Conservation (phyloP, 2,329 filamentous ascomycete species). For the Plenodomus biglobosus region DNA sequence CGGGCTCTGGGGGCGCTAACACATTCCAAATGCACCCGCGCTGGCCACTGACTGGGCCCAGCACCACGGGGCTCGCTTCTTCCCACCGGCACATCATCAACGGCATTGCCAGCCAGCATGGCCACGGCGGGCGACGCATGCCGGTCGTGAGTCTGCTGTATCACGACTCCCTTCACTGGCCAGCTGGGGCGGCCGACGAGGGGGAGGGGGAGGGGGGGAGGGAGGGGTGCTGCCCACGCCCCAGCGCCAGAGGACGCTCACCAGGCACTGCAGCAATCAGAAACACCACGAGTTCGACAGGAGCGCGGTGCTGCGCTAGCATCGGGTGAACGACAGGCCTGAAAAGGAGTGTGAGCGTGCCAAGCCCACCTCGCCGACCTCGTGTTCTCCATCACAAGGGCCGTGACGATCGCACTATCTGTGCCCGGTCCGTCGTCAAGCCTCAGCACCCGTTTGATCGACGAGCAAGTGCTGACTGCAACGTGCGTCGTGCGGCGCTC, state of each 20-base stretch:
- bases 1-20: background rate
- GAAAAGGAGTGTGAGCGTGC: constrained; percentile 30
- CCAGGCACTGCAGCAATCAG: constrained; percentile 5
- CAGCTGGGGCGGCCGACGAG: too few species aligned
- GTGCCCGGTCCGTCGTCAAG: constrained; percentile 34
- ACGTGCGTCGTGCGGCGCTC: constrained; percentile 35
- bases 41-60: background rate
- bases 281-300: constrained; percentile 9
- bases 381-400: constrained; percentile 26
- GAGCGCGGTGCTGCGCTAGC: constrained; percentile 14
- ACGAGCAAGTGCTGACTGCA: constrained; percentile 33
- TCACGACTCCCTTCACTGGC: too few species aligned
- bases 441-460: constrained; percentile 46
- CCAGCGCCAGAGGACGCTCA: background rate
- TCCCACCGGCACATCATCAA: background rate
- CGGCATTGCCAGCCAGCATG: background rate
- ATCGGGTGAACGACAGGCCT: constrained; percentile 28
- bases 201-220: background rate
- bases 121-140: too few species aligned
- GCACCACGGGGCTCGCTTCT: background rate
- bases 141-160: too few species aligned
- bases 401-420: constrained; percentile 39
- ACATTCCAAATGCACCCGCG: background rate
- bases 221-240: constrained; percentile 4
- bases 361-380: constrained; percentile 44